Evolutionary conservation across 306 rosid species (phyloP).

Genomic region (Echinosophora koreensis): DNA sequence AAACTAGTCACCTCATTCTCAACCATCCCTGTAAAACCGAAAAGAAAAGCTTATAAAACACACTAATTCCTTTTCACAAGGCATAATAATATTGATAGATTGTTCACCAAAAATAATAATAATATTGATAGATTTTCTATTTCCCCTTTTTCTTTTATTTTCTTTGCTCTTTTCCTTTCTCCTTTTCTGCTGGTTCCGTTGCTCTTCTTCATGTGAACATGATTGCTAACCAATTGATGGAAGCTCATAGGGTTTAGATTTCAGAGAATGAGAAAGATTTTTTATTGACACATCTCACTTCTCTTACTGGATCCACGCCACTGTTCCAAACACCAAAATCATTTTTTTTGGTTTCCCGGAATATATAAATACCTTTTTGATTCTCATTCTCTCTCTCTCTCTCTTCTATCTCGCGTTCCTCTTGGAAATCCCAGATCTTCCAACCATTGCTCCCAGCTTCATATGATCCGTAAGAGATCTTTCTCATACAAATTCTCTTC

Average conservation of each 20-base stretch:
- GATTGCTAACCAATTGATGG: slow-evolving; percentile 16
- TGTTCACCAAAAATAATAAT: no score
- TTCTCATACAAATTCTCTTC: background rate
- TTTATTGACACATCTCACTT: slow-evolving; percentile 17
- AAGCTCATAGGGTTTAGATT: slow-evolving; percentile 2
- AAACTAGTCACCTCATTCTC: background rate
- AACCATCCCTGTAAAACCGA: background rate
- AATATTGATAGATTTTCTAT: background rate
- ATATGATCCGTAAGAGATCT: slow-evolving; percentile 62
- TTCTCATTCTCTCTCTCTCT: slow-evolving; percentile 1
- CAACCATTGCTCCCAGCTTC: slow-evolving; percentile 47
- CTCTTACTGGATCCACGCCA: slow-evolving; percentile 23
- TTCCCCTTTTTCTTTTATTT: background rate
- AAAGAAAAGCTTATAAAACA: background rate
- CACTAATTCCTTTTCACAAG: background rate
- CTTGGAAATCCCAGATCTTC: slow-evolving; percentile 52
- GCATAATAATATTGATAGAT: background rate
- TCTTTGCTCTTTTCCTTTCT: slow-evolving; percentile 7
- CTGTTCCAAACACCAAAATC: background rate
- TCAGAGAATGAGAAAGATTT: background rate
- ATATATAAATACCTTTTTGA: background rate
- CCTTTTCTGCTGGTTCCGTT: background rate
- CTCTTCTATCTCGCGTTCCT: background rate
- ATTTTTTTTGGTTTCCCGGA: slow-evolving; percentile 39
- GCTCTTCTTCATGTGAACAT: slow-evolving; percentile 31